These are phyloP conservation scores for Pyronema domesticum DNA, from an alignment of 495 filamentous ascomycete species.

Conservation along the genomic window DNA sequence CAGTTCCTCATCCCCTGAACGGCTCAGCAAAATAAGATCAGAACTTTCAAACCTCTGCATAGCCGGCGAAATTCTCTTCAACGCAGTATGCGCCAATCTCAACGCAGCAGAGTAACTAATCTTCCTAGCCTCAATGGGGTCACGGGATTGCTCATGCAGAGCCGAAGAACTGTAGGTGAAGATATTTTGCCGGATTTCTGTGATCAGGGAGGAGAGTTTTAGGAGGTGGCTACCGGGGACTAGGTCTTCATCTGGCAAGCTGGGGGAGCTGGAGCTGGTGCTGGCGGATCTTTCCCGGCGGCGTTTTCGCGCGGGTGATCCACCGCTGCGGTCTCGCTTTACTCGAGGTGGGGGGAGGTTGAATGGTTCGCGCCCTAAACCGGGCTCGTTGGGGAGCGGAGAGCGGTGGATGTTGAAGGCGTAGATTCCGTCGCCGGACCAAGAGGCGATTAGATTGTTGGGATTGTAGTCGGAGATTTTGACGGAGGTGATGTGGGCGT, in stretches of 20 bases:
- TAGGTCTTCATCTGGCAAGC: background rate
- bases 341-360: background rate
- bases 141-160: background rate
- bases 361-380: slow-evolving; percentile 14
- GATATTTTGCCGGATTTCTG: slow-evolving; percentile 39
- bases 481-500: slow-evolving; percentile 57
- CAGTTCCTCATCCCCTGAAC: too few relatives aligned
- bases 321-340: too few relatives aligned
- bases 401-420: slow-evolving; percentile 52
- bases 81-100: slow-evolving; percentile 3
- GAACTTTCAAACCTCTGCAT: too few relatives aligned
- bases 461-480: slow-evolving; percentile 65
- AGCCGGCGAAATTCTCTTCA: slow-evolving; percentile 8
- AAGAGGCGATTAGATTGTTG: slow-evolving; percentile 56
- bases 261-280: background rate
- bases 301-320: too few relatives aligned
- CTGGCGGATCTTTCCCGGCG: background rate
- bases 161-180: slow-evolving; percentile 29
- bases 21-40: too few relatives aligned
- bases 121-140: slow-evolving; percentile 6
- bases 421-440: slow-evolving; percentile 61
- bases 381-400: slow-evolving; percentile 35
- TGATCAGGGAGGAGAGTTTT: slow-evolving; percentile 23
- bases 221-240: slow-evolving; percentile 8
- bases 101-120: slow-evolving; percentile 15